Evolutionary conservation across 169 alveolate genomes (phyloP).

Genomic region (Cryptosporidium ubiquitum): DNA sequence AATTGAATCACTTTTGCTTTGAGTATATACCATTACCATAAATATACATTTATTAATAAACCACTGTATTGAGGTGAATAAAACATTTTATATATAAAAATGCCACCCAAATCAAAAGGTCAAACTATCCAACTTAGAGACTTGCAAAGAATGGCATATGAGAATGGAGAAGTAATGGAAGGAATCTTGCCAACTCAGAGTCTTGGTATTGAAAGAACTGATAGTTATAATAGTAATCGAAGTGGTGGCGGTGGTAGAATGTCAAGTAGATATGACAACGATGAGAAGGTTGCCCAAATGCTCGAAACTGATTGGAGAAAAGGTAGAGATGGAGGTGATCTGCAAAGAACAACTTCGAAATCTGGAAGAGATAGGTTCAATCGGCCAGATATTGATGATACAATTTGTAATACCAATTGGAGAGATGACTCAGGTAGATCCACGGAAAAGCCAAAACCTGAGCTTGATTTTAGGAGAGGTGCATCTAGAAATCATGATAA

Average conservation of each 20-base stretch:
- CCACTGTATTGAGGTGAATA: background rate
- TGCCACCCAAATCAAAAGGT: constrained; percentile 72
- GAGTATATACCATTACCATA: background rate
- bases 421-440: constrained; percentile 39
- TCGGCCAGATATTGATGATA: constrained; percentile 32
- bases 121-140: constrained; percentile 70
- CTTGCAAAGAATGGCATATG: constrained; percentile 69
- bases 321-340: constrained; percentile 52
- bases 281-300: constrained; percentile 17
- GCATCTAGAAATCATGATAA: constrained; percentile 3
- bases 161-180: constrained; percentile 54
- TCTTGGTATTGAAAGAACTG: constrained; percentile 55
- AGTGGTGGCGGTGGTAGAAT: constrained; percentile 1
- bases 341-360: background rate
- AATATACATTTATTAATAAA: background rate
- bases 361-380: constrained; percentile 4
- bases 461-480: constrained; percentile 47
- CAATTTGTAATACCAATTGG: constrained; percentile 49
- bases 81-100: background rate
- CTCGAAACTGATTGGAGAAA: constrained; percentile 56
- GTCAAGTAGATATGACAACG: background rate
- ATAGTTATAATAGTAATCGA: constrained; percentile 2
- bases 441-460: constrained; percentile 26
- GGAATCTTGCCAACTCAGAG: constrained; percentile 60
- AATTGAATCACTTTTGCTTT: background rate